Base-by-base conservation (phyloP, 176 grass and related monocot species). In the Oryza australiensis region DNA sequence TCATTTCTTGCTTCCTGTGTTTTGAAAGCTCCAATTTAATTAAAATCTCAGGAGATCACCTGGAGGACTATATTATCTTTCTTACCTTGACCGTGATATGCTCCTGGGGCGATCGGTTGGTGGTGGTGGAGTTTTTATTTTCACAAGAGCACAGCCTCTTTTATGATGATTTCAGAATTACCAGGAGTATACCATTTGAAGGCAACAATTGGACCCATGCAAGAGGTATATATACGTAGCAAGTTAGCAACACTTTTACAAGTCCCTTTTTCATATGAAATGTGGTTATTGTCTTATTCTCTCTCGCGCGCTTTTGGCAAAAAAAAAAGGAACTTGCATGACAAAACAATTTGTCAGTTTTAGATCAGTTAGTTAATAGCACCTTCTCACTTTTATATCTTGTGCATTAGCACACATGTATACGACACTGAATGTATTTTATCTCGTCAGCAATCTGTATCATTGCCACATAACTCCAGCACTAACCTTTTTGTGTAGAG, bases 51-150 rank as follows among this genome's bases (percentile, higher is more conserved):
- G 95, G 78, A 53, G 88, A 74, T 95, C 95, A 65, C 92, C 88
- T 62, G 95, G 92, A 85, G 95, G 95, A 60, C 82, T 98, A 79
- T 93, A 98, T 85, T 98, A 95, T 80, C 87, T 98, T 55, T 95
- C 95, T 63, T 98, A 95, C 81, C 67, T 95, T 79, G 92, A 98
- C 72, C 87, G 80, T 23, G 82, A 95, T 84, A 95, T 98, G 95
- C 90, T 98, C 65, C 79, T 98, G 85, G 95, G 95, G 16, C 95
- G 90, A 74, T 84, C 95, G 18, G 80, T 93, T 43, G 90, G 90
- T 15, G 90, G 95, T 37, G 92, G 92, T 51, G 92, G 92, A 26
- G 69, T 95, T 87, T 98, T 95, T 81, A 78, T 98, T 79, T 98
- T 98, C 82, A 98, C 92, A 82, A 92, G 76, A 81, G 87, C 95